phyloP scores from a whole-genome alignment of 1,284 basidiomycete genomes.

The Exobasidium cylindrosporum region DNA sequence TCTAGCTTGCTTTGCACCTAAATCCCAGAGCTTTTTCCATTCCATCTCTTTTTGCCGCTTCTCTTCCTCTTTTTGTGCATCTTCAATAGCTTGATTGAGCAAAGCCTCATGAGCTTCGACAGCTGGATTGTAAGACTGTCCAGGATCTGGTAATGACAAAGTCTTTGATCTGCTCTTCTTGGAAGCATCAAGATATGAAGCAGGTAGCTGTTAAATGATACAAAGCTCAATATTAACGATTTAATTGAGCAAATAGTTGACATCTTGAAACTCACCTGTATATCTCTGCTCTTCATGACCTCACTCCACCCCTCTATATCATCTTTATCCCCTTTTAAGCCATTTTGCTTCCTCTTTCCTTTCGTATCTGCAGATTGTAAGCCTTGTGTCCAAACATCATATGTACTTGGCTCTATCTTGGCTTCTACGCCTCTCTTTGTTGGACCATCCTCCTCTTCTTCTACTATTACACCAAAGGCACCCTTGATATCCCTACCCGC shows the following conservation, averaged over 20 bases:
- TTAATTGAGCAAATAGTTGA: background rate
- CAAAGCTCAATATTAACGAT: background rate
- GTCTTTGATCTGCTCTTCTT: background rate
- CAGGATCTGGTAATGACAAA: conserved; percentile 11
- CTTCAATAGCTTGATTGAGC: conserved; percentile 5
- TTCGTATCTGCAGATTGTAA: background rate
- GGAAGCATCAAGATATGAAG: background rate
- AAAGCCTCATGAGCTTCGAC: conserved; percentile 14
- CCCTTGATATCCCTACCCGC: conserved; percentile 15
- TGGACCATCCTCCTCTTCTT: conserved; percentile 8
- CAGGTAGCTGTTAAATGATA: conserved; percentile 2
- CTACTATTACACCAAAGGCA: conserved; percentile 16
- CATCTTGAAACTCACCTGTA: background rate
- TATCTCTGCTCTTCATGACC: background rate
- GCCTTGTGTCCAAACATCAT: conserved; percentile 10
- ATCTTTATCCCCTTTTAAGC: background rate
- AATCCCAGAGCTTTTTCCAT: conserved; percentile 15
- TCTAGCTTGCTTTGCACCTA: conserved; percentile 4
- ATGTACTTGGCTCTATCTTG: background rate
- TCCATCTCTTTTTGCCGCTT: conserved; percentile 3
- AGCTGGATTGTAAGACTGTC: conserved; percentile 21
- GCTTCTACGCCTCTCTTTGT: background rate
- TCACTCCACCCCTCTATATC: background rate
- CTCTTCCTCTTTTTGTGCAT: conserved; percentile 8
- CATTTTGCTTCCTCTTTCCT: conserved; percentile 10